phyloP scores from a whole-genome alignment of 768 basidiomycete genomes.

The Favolaschia claudopus region DNA sequence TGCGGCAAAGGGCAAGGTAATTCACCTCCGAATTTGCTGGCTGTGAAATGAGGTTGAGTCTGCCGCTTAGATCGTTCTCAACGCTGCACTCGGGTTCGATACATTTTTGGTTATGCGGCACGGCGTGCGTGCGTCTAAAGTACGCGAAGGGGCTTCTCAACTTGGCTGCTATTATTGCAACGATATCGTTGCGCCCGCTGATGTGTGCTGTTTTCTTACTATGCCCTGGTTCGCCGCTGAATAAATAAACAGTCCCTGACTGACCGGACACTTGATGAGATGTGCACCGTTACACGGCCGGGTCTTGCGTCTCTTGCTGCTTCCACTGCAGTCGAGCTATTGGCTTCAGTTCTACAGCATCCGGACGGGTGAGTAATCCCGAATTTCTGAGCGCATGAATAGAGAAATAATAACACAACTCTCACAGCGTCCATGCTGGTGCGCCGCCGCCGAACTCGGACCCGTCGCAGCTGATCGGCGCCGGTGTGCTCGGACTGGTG shows the following conservation, averaged over 20 bases:
- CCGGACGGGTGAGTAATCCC: slow-evolving; percentile 71
- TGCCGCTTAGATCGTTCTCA: slow-evolving; percentile 78
- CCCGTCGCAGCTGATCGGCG: slow-evolving; percentile 35
- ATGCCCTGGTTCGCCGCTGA: background rate
- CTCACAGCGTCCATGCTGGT: slow-evolving; percentile 58
- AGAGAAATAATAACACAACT: background rate
- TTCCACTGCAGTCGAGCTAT: slow-evolving; percentile 90
- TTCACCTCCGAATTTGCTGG: background rate
- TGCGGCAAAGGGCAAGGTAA: slow-evolving; percentile 84
- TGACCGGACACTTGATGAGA: slow-evolving; percentile 95
- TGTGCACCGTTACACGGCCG: slow-evolving; percentile 98
- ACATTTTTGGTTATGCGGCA: slow-evolving; percentile 97
- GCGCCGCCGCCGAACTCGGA: slow-evolving; percentile 64
- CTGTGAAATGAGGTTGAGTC: background rate
- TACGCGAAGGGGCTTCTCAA: slow-evolving; percentile 36
- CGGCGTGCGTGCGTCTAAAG: slow-evolving; percentile 63
- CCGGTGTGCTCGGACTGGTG: slow-evolving; percentile 79
- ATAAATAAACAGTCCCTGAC: slow-evolving; percentile 52
- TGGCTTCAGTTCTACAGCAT: slow-evolving; percentile 90
- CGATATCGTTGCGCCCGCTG: slow-evolving; percentile 94
- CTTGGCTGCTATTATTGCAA: slow-evolving; percentile 99
- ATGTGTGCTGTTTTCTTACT: slow-evolving; percentile 59
- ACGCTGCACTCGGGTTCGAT: slow-evolving; percentile 95
- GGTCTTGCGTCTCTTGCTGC: slow-evolving; percentile 93
- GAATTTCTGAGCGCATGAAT: too few species aligned